These are phyloP conservation scores for Boechera stricta DNA, from an alignment of 345 rosid species.

Conservation along the genomic window DNA sequence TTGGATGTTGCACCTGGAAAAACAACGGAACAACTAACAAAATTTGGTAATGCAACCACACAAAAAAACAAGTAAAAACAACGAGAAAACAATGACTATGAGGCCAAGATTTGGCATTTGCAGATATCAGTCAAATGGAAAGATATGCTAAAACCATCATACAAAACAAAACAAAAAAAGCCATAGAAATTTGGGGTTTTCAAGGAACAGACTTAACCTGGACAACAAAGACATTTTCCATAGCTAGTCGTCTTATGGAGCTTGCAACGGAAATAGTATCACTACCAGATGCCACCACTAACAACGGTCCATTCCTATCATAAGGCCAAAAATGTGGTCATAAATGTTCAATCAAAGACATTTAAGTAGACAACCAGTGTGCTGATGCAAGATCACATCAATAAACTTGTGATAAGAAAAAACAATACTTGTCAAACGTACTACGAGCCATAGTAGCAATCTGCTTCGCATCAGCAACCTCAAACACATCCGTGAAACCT, in stretches of 20 bases:
- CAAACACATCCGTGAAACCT: conserved; percentile 59
- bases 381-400: conserved; percentile 7
- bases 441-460: conserved; percentile 75
- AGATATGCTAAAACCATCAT: conserved; percentile 16
- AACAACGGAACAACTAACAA: neutral
- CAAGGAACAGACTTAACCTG: conserved; percentile 60
- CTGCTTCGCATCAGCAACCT: conserved; percentile 75
- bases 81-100: neutral
- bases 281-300: conserved; percentile 92
- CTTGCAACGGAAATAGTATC: conserved; percentile 78
- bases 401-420: neutral
- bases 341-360: neutral
- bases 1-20: conserved; percentile 93
- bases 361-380: conserved; percentile 1
- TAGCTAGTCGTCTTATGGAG: conserved; percentile 82
- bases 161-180: neutral
- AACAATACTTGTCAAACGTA: conserved; percentile 61
- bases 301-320: conserved; percentile 74
- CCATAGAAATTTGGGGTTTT: neutral
- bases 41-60: neutral
- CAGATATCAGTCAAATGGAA: conserved; percentile 3
- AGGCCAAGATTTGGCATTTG: conserved; percentile 20
- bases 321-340: neutral
- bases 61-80: neutral
- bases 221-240: conserved; percentile 76